A percentile compares a stretch with the other conserved stretches of the same genome.
These are phyloP conservation scores for Cubamyces sp. DNA, from an alignment of 768 basidiomycete genomes.

Conservation along the genomic window DNA sequence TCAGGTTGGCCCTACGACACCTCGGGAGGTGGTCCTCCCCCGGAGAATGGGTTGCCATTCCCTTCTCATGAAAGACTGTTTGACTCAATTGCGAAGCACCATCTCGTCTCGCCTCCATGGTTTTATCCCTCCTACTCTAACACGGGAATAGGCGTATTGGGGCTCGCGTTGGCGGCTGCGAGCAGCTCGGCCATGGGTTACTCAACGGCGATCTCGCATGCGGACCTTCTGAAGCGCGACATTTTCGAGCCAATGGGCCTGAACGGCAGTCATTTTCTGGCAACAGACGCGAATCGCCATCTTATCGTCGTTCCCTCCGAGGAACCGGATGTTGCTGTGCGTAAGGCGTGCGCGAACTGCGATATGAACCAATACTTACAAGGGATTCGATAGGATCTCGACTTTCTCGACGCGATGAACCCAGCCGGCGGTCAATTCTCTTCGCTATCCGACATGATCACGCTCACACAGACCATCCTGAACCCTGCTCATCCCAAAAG, in stretches of 20 bases:
- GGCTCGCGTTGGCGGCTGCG: constrained; percentile 42
- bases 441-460: constrained; percentile 50
- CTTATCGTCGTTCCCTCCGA: constrained; percentile 46
- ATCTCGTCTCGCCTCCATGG: constrained; percentile 48
- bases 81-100: constrained; percentile 41
- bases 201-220: constrained; percentile 27
- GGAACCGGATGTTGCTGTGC: constrained; percentile 40
- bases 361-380: neutral
- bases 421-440: constrained; percentile 55
- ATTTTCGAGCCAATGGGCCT: constrained; percentile 53
- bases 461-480: constrained; percentile 49
- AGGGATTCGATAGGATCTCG: constrained; percentile 38
- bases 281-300: constrained; percentile 40
- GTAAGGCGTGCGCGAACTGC: constrained; percentile 6
- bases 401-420: constrained; percentile 45
- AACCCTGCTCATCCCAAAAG: constrained; percentile 39
- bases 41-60: constrained; percentile 36
- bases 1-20: constrained; percentile 45
- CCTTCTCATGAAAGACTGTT: constrained; percentile 40
- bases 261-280: constrained; percentile 48
- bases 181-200: constrained; percentile 19
- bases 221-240: constrained; percentile 50
- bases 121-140: constrained; percentile 49
- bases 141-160: constrained; percentile 41
- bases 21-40: constrained; percentile 35